Conservation (phyloP, 108 stramenopile species). For the Cyclotella atomus region DNA sequence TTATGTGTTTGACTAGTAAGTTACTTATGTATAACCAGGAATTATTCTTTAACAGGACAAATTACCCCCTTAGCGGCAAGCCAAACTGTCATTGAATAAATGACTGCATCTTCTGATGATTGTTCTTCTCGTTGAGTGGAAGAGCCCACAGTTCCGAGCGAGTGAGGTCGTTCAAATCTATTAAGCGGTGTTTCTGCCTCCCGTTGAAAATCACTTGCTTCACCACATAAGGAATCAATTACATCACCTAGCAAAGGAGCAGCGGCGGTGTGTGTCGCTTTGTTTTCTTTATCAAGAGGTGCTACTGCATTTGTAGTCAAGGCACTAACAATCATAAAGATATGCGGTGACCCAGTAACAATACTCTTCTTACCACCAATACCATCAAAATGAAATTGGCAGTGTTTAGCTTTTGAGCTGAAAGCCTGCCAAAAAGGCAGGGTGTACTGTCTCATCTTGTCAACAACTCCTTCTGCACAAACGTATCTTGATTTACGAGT, state of each 20-base stretch:
- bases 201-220: neutral
- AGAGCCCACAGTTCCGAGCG: neutral
- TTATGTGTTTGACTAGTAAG: neutral
- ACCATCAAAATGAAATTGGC: constrained; percentile 46
- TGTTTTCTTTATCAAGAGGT: neutral
- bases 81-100: constrained; percentile 73
- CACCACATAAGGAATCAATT: constrained; percentile 15
- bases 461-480: constrained; percentile 49
- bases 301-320: constrained; percentile 29
- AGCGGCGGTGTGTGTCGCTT: constrained; percentile 1
- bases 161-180: neutral
- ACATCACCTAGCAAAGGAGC: constrained; percentile 41
- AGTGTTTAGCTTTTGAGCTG: constrained; percentile 28
- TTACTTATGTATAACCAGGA: too few species aligned
- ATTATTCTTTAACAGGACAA: too few species aligned
- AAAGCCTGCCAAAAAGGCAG: constrained; percentile 78
- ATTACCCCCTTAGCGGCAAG: constrained; percentile 63
- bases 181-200: neutral
- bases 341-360: constrained; percentile 27
- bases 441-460: constrained; percentile 51
- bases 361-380: constrained; percentile 17
- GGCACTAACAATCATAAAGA: constrained; percentile 44
- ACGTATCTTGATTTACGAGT: constrained; percentile 49
- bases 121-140: constrained; percentile 1
- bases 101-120: constrained; percentile 39